Conservation (phyloP, 2,329 filamentous ascomycete species). For the Pseudocercospora musae region DNA sequence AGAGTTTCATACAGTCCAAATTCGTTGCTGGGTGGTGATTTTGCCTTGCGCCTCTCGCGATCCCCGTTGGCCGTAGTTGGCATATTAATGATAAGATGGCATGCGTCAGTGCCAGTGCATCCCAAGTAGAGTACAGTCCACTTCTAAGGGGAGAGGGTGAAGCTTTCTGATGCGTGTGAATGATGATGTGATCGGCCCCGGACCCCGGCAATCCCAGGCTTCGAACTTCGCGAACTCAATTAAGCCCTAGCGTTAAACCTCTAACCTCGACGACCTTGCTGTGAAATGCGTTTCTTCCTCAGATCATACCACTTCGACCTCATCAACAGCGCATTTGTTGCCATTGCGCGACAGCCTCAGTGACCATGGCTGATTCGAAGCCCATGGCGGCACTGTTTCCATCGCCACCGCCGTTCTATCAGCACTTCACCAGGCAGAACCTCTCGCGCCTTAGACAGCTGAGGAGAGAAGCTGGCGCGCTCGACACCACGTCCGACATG, state of each 20-base stretch:
- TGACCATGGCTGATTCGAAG: not conserved
- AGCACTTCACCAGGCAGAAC: constrained; percentile 77
- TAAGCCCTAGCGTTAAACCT: not conserved
- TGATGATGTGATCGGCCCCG: constrained; percentile 1
- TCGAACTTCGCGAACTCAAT: not conserved
- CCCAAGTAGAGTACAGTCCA: not conserved
- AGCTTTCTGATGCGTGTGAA: not conserved
- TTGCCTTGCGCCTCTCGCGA: constrained; percentile 8
- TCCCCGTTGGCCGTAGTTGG: not conserved
- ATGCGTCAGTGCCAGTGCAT: not conserved
- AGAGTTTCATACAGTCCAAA: constrained; percentile 19
- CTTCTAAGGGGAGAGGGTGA: not conserved
- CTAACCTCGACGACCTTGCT: not conserved
- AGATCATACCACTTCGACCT: not conserved
- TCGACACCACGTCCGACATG: constrained; percentile 22
- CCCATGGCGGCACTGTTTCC: constrained; percentile 63
- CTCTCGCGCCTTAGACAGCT: constrained; percentile 52
- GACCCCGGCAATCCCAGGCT: no score
- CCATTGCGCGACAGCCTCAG: not conserved
- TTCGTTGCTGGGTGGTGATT: constrained; percentile 11
- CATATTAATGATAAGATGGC: not conserved
- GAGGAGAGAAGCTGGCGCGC: constrained; percentile 26
- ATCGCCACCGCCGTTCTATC: constrained; percentile 85
- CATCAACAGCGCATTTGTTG: not conserved
- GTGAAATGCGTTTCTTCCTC: not conserved